Evolutionary conservation across 495 filamentous ascomycete species (phyloP), one percentile per base, ranked within the genome.

Genomic region (Thozetella sp.): DNA sequence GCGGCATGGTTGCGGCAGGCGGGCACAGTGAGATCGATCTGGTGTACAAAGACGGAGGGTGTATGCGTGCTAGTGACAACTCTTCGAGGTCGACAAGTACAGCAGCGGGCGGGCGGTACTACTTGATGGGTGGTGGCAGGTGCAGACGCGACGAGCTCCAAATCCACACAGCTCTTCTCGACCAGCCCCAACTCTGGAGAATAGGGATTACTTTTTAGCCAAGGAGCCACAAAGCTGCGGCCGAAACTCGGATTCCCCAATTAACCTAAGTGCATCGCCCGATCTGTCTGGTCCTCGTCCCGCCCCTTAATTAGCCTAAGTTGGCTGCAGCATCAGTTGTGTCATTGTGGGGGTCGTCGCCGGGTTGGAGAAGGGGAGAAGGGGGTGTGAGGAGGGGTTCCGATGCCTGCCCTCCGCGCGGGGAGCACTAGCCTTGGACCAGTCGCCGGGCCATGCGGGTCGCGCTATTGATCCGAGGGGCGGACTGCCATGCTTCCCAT

Each of bases 1-100:
- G 77, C 30, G 75, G 61, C 81, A 85, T 86, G 52, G 46, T 52
- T 58, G 19, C 37, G 54, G 50, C 52, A 52, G 24, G 13, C n/a
- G n/a, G n/a, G n/a, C n/a, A n/a, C n/a, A n/a, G n/a, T n/a, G n/a
- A n/a, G n/a, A n/a, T n/a, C n/a, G n/a, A n/a, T n/a, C n/a, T n/a
- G n/a, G n/a, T n/a, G n/a, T n/a, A n/a, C n/a, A n/a, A n/a, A n/a
- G n/a, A n/a, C n/a, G n/a, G n/a, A n/a, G n/a, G n/a, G n/a, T n/a
- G n/a, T n/a, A n/a, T n/a, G n/a, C n/a, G n/a, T n/a, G n/a, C n/a
- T n/a, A n/a, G n/a, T n/a, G n/a, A n/a, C n/a, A n/a, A n/a, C n/a
- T n/a, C n/a, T n/a, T n/a, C n/a, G n/a, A n/a, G n/a, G n/a, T n/a
- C n/a, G n/a, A n/a, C n/a, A n/a, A n/a, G n/a, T n/a, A n/a, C n/a